Base-by-base conservation (phyloP, 768 basidiomycete species). In the Gyrodon lividus region DNA sequence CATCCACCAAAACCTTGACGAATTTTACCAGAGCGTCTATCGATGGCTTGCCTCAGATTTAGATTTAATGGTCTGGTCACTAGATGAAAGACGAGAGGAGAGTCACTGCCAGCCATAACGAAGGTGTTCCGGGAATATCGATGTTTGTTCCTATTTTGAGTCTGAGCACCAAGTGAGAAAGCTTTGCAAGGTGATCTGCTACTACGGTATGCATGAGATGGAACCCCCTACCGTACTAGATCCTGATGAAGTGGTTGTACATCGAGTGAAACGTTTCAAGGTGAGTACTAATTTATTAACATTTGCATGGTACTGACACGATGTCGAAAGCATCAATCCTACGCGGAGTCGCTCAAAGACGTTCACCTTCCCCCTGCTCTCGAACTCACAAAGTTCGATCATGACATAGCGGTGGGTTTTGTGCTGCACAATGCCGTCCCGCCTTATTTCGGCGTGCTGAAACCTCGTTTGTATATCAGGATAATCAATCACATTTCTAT, bases 401-500 rank as follows among this genome's bases (percentile, higher is more conserved):
- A 80, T 50, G 86, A 87, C 34, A 76, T 89, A 46, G 72, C 71
- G 22, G 87, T 75, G 50, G 35, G 67, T 60, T 9, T 12, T 12
- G 41, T 13, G 16, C 20, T 23, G 9, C 30, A 9, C 6, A 28
- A 28, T 26, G 6, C 24, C 4, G 10, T 37, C n/a, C 6, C 16
- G 37, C 38, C 5, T 40, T 51, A n/a, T 47, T 47, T 9, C 30
- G 9, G 16, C 6, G 31, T 28, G 35, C 50, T 35, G n/a, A 41
- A 13, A 13, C 34, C 47, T 41, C 19, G 7, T 40, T 6, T n/a
- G 33, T 20, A 22, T 28, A 57, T 2, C 48, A 91, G 87, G 87
- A 92, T 56, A 80, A 82, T 61, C 82, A 84, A 50, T 90, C 87
- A 0, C 85, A 91, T 63, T 93, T 95, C 60, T 82, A 86, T 48